Evolutionary conservation across 75 land plant genomes (phyloP), one percentile per base, ranked within the genome.

Genomic region (Cupressus sempervirens): DNA sequence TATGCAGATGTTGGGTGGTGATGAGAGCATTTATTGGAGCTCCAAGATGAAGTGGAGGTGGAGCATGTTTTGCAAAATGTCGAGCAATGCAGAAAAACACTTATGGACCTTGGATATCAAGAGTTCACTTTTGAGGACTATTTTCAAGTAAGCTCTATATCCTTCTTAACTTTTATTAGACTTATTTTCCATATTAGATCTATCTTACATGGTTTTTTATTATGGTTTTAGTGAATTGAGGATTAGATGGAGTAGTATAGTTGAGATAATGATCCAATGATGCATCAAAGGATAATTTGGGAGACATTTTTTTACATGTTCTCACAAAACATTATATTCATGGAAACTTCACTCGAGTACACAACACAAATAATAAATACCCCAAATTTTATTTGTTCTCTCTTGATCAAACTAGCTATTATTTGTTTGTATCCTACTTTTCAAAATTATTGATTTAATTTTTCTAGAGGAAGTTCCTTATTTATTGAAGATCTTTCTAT

Each of bases 121-220:
- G 99, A 97, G 41, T 96, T 96, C 85, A 97, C 99, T 12, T 97
- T 96, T 88, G 99, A 97, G 84, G 99, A 97, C 84, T 97, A 96
- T 84, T 93, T 97, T 79, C 83, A 86, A 81, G 99, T 97, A 89
- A 83, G 90, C 76, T 35, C 38, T n/a, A n/a, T n/a, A n/a, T n/a
- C n/a, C n/a, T n/a, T n/a, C n/a, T n/a, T n/a, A n/a, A n/a, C n/a
- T 72, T 72, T 72, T 2, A 0, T 32, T 32, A 32, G 74, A 35
- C 35, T 72, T 72, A 72, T 62, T 62, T 62, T 62, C 67, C 8
- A 18, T 62, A 6, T 58, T 20, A 20, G 23, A 58, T 58, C 26
- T 62, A n/a, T 26, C 67, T 62, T 62, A 8, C 26, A 23, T 62
- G 67, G 4, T 5, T 62, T 23, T 8, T 62, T 23, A 20, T 26